Conservation (phyloP, 2,329 filamentous ascomycete species). For the Colletotrichum phormii region DNA sequence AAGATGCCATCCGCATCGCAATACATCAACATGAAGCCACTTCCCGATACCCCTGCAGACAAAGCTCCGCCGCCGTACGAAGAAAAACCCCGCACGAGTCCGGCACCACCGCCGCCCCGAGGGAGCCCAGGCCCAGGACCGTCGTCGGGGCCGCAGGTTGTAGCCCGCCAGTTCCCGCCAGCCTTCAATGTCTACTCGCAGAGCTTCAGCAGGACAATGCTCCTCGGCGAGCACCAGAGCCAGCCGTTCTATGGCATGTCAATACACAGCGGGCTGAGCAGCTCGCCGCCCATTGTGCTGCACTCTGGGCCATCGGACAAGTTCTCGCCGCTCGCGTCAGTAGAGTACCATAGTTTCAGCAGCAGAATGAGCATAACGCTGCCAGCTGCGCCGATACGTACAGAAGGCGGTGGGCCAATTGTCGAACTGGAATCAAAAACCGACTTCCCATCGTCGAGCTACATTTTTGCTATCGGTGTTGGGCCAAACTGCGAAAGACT, state of each 20-base stretch:
- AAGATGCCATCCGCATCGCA: background rate
- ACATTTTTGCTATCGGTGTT: conserved; percentile 50
- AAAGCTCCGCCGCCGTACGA: conserved; percentile 35
- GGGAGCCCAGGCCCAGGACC: background rate
- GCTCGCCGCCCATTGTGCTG: conserved; percentile 36
- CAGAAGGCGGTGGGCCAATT: conserved; percentile 25
- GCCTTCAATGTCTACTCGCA: conserved; percentile 37
- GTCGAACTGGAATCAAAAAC: conserved; percentile 8
- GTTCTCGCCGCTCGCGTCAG: conserved; percentile 32
- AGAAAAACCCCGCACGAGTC: conserved; percentile 16
- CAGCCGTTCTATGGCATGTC: conserved; percentile 36
- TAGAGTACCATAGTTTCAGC: conserved; percentile 34
- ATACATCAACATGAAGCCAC: conserved; percentile 7
- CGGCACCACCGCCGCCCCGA: background rate
- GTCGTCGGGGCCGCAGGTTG: conserved; percentile 7
- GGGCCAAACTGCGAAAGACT: conserved; percentile 25
- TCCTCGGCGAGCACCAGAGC: conserved; percentile 35
- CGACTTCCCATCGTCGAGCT: conserved; percentile 39
- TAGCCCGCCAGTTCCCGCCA: conserved; percentile 36
- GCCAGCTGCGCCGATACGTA: conserved; percentile 21
- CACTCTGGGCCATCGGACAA: conserved; percentile 35
- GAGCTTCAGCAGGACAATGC: conserved; percentile 35
- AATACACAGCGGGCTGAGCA: conserved; percentile 28
- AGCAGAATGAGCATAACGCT: conserved; percentile 29
- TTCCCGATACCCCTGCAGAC: conserved; percentile 3